Evolutionary conservation across 306 rosid species (phyloP), one percentile per base, ranked within the genome.

Genomic region (Ammopiptanthus mongolicus): DNA sequence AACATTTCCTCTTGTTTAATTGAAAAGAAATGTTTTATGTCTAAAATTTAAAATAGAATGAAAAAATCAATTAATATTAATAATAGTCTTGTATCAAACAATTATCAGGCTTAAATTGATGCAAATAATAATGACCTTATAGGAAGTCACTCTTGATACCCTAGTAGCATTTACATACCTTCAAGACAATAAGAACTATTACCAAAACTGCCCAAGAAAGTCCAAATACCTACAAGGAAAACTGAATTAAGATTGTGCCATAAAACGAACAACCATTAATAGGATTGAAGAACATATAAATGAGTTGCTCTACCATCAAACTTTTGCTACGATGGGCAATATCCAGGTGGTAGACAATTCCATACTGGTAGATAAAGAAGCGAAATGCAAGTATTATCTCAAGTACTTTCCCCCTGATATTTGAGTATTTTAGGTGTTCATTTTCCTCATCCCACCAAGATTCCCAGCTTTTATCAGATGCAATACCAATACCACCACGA

Each of bases 361-460:
- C 97, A 86, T 92, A 95, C 73, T 95, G 99, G 85, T 84, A 95
- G 52, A 95, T 29, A 46, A 95, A 89, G 89, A 95, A 95, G 77
- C 97, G 99, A 71, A 71, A 81, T 28, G 97, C 85, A 56, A 95
- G 97, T 61, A 90, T 12, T 67, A 92, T 90, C 88, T 91, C 99
- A 9, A 95, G 80, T 73, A 87, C 59, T 87, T 89, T 88, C 15
- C 99, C 99, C 60, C 96, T 81, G 56, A 85, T 51, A 68, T 82
- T 83, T 29, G 97, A 90, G 87, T 83, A 57, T 88, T 90, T 95
- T 25, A 95, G 80, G 91, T 92, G 96, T 33, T 90, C 98, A 73
- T 92, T 91, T 82, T 95, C 99, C 82, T 79, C 93, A 76, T 90
- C 92, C 99, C 99, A 87, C 99, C 98, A 95, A 47, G 96, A 90